Conservation (phyloP, 2,329 filamentous ascomycete genomes). For the Calonectria naviculata region DNA sequence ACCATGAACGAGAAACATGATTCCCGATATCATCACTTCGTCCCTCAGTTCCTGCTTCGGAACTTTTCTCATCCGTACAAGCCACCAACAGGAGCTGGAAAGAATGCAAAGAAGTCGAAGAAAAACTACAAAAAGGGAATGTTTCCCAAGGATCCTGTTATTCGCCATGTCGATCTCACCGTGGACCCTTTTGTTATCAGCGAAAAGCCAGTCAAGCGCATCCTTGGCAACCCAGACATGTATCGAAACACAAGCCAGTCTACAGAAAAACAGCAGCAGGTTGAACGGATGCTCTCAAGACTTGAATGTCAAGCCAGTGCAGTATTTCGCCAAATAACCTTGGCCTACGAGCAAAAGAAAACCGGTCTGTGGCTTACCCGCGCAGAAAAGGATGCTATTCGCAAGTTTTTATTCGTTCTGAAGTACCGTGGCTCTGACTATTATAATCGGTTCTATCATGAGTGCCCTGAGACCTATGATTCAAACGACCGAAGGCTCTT, state of each 20-base stretch:
- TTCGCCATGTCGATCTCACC: constrained; percentile 2
- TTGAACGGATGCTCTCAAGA: background rate
- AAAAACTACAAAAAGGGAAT: background rate
- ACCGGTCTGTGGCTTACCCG: too few relatives aligned
- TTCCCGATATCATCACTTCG: constrained; percentile 12
- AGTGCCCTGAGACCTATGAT: too few relatives aligned
- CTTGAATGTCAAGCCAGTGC: background rate
- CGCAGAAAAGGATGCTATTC: too few relatives aligned
- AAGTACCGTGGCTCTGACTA: too few relatives aligned
- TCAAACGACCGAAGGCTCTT: too few relatives aligned
- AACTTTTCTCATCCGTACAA: constrained; percentile 6
- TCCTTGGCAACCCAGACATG: constrained; percentile 4
- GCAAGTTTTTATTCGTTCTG: too few relatives aligned
- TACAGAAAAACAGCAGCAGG: background rate
- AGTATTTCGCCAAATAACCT: background rate
- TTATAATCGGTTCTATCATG: too few relatives aligned
- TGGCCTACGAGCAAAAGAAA: too few relatives aligned
- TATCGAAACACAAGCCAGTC: background rate
- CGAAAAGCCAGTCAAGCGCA: constrained; percentile 3
- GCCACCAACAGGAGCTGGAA: background rate
- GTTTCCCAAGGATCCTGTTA: background rate
- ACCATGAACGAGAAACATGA: background rate
- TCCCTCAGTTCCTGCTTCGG: constrained; percentile 9
- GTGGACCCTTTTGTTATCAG: background rate
- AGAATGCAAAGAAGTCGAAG: background rate